A percentile compares a stretch with the other conserved stretches of the same genome.
phyloP scores from a whole-genome alignment of 257 asterid species.

The Misopates orontium region DNA sequence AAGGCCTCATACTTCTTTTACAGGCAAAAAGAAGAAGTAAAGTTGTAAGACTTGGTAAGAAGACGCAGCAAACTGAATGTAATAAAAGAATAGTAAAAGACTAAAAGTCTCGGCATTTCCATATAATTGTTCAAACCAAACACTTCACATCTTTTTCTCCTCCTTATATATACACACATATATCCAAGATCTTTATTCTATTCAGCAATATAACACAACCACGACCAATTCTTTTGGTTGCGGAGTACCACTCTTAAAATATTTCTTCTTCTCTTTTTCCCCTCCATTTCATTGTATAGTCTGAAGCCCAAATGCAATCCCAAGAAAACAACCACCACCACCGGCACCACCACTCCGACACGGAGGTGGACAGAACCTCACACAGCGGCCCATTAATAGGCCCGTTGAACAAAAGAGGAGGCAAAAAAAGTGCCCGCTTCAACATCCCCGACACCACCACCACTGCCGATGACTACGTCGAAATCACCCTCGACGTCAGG shows the following conservation, averaged over 20 bases:
- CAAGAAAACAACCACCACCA: conserved; percentile 41
- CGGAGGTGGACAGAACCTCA: conserved; percentile 54
- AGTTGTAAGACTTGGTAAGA: conserved; percentile 19
- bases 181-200: too few species aligned
- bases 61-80: too few species aligned
- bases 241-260: too few species aligned
- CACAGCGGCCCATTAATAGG: conserved; percentile 71
- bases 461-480: conserved; percentile 66
- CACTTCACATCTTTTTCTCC: background rate
- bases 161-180: background rate
- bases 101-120: conserved; percentile 1
- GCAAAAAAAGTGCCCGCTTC: conserved; percentile 70
- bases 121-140: background rate
- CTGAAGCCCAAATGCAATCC: conserved; percentile 46
- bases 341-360: conserved; percentile 56
- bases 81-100: too few species aligned
- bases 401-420: conserved; percentile 67
- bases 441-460: conserved; percentile 46
- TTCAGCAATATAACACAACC: too few species aligned
- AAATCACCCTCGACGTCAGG: conserved; percentile 83
- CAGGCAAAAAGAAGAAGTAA: background rate
- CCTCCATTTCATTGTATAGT: too few species aligned
- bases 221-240: too few species aligned
- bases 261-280: too few species aligned
- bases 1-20: background rate